These are phyloP conservation scores for Penicillium maclennaniae DNA, from an alignment of 495 filamentous ascomycete species.

Conservation along the genomic window DNA sequence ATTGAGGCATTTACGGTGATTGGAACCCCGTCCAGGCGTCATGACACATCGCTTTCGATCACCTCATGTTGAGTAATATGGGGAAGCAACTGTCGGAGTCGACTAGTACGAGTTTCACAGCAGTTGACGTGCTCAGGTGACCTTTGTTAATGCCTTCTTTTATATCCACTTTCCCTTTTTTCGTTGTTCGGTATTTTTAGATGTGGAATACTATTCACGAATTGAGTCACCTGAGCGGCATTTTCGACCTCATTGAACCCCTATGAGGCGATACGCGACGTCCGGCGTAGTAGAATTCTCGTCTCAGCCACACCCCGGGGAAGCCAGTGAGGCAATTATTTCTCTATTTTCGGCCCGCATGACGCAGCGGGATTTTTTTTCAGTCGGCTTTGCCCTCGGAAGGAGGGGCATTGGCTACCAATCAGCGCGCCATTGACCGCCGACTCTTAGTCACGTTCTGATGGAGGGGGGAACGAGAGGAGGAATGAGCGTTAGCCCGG, in stretches of 20 bases:
- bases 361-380: slow-evolving; percentile 33
- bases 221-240: not conserved
- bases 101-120: not conserved
- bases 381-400: slow-evolving; percentile 21
- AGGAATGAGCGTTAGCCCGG: slow-evolving; percentile 11
- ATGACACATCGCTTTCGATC: slow-evolving; percentile 30
- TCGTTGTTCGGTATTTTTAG: not conserved
- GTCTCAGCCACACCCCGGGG: slow-evolving; percentile 8
- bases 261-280: not conserved
- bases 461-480: not conserved
- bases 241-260: not conserved
- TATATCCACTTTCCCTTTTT: not conserved
- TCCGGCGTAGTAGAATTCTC: not conserved
- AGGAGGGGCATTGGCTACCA: slow-evolving; percentile 20
- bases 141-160: not conserved
- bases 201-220: too few relatives aligned
- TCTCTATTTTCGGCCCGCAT: slow-evolving; percentile 29
- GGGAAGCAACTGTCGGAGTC: not conserved
- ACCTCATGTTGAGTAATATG: slow-evolving; percentile 4
- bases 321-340: slow-evolving; percentile 26
- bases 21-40: slow-evolving; percentile 1
- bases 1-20: slow-evolving; percentile 13
- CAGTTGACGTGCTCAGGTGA: not conserved
- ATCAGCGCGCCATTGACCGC: slow-evolving; percentile 16
- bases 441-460: slow-evolving; percentile 23